A percentile compares a stretch with the other conserved stretches of the same genome.
Conservation (phyloP, 2,329 filamentous ascomycete species). For the Lanzia echinophila region DNA sequence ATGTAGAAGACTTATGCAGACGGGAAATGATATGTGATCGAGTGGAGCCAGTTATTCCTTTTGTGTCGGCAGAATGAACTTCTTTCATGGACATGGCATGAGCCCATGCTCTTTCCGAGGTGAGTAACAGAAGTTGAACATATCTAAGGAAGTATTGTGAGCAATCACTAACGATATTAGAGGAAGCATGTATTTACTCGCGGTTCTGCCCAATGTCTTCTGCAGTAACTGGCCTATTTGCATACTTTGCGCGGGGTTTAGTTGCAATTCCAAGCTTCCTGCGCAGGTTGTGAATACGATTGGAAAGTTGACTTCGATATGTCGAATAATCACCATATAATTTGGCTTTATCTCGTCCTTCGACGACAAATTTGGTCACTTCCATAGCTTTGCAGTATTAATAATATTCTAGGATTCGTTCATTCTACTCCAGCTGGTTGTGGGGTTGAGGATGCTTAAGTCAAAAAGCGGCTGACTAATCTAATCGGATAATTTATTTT, state of each 20-base stretch:
- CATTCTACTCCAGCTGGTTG: conserved; percentile 2
- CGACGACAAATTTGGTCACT: conserved; percentile 73
- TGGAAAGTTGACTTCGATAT: conserved; percentile 73
- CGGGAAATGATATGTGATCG: conserved; percentile 86
- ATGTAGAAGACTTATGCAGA: conserved; percentile 69
- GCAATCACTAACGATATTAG: neutral
- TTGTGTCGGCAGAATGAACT: conserved; percentile 69
- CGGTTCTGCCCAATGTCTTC: conserved; percentile 68
- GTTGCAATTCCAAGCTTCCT: conserved; percentile 81
- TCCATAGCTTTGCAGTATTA: conserved; percentile 17
- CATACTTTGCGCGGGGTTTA: conserved; percentile 80
- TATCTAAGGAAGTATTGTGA: conserved; percentile 48
- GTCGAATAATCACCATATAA: conserved; percentile 82
- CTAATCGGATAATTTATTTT: neutral
- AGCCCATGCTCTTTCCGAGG: conserved; percentile 87
- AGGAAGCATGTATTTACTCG: conserved; percentile 52
- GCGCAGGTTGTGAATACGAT: conserved; percentile 73
- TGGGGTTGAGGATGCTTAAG: conserved; percentile 5
- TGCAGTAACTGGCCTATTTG: conserved; percentile 64
- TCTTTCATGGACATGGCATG: conserved; percentile 94
- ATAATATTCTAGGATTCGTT: neutral
- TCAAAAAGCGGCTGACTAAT: neutral
- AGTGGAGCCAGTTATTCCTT: conserved; percentile 70
- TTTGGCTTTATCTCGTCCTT: conserved; percentile 74
- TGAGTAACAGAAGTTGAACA: conserved; percentile 72